A percentile compares a stretch with the other conserved stretches of the same genome.
Evolutionary conservation across 306 rosid genomes (phyloP).

Genomic region (Inga oerstediana): DNA sequence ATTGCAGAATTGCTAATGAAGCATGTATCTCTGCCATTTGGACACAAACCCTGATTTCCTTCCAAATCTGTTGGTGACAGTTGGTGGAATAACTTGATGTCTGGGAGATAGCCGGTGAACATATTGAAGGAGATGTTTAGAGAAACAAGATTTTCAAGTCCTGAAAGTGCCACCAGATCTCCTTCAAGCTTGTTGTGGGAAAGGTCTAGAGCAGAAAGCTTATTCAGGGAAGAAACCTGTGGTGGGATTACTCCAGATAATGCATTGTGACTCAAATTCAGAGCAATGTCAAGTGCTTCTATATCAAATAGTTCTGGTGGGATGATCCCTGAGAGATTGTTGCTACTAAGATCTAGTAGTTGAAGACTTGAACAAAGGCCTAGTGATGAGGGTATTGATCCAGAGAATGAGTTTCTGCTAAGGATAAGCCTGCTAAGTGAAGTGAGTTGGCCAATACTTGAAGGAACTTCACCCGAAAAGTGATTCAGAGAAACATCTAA

Average conservation of each 20-base stretch:
- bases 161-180: conserved; percentile 58
- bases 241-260: conserved; percentile 67
- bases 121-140: conserved; percentile 80
- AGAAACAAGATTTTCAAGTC: conserved; percentile 77
- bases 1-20: conserved; percentile 52
- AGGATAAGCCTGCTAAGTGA: conserved; percentile 69
- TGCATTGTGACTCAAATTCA: conserved; percentile 73
- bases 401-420: conserved; percentile 58
- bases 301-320: conserved; percentile 65
- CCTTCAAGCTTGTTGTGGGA: conserved; percentile 79
- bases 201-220: conserved; percentile 74
- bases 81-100: conserved; percentile 73
- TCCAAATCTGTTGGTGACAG: conserved; percentile 57
- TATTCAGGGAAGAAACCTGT: conserved; percentile 64
- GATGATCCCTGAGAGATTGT: conserved; percentile 65
- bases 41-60: conserved; percentile 78
- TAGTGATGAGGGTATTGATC: conserved; percentile 66
- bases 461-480: conserved; percentile 59
- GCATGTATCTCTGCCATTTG: conserved; percentile 59
- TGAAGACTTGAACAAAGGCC: conserved; percentile 73
- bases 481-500: conserved; percentile 72
- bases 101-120: conserved; percentile 77
- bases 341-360: conserved; percentile 74
- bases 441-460: conserved; percentile 58
- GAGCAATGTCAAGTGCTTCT: conserved; percentile 75